Evolutionary conservation across 2,329 filamentous ascomycete species (phyloP).

Genomic region (Apiospora rasikravindrae): DNA sequence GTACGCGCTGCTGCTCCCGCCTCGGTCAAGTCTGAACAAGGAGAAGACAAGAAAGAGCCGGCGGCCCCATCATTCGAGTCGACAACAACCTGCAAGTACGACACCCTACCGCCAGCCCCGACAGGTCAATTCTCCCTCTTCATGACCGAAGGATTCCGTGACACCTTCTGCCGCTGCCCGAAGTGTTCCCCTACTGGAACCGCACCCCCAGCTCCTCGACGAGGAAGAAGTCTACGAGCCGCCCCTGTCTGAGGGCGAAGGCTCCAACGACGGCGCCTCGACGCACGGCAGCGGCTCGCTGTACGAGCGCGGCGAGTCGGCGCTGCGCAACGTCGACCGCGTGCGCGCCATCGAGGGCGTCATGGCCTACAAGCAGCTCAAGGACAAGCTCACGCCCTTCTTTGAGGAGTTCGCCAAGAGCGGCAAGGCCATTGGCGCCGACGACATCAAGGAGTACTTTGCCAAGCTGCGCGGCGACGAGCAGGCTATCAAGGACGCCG

Average conservation of each 20-base stretch:
- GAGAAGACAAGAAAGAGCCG: conserved; percentile 24
- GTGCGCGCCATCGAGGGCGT: conserved; percentile 94
- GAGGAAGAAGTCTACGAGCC: conserved; percentile 96
- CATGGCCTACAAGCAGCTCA: conserved; percentile 97
- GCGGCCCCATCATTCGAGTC: neutral
- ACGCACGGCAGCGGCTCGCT: conserved; percentile 75
- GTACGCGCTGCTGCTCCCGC: conserved; percentile 20
- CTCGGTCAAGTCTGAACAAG: conserved; percentile 29
- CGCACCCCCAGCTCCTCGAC: conserved; percentile 83
- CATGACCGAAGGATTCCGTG: conserved; percentile 78
- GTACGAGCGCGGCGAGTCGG: conserved; percentile 90
- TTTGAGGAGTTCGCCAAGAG: conserved; percentile 93
- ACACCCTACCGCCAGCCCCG: conserved; percentile 61
- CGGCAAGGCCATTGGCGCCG: conserved; percentile 84
- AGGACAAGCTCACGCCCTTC: conserved; percentile 94
- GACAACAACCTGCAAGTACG: conserved; percentile 60
- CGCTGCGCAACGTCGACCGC: conserved; percentile 88
- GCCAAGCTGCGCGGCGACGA: conserved; percentile 91
- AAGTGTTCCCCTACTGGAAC: conserved; percentile 75
- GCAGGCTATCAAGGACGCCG: conserved; percentile 69
- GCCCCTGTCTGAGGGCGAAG: conserved; percentile 70
- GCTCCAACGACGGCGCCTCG: conserved; percentile 59
- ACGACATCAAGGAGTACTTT: conserved; percentile 97
- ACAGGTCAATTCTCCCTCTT: conserved; percentile 78
- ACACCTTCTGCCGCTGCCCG: conserved; percentile 80